phyloP scores from a whole-genome alignment of 805 yeast species.

The Sungouiozyma intestinalis region DNA sequence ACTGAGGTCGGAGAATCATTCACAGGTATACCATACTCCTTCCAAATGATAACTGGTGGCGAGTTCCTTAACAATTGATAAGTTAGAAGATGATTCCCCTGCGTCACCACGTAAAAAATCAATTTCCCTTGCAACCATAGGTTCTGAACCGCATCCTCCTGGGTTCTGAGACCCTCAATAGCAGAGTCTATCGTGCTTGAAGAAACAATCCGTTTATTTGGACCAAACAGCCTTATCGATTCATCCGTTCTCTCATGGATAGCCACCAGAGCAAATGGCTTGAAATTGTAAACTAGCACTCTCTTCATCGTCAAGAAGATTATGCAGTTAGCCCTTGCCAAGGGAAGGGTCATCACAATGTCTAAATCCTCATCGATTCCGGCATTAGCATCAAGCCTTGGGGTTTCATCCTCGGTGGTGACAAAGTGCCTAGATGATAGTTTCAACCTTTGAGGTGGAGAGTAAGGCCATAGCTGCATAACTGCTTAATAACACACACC shows the following conservation, averaged over 20 bases:
- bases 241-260: conserved; percentile 21
- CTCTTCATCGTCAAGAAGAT: conserved; percentile 22
- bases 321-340: conserved; percentile 21
- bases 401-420: conserved; percentile 3
- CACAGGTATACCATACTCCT: conserved; percentile 25
- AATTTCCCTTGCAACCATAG: conserved; percentile 15
- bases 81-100: conserved; percentile 20
- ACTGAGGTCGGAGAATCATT: conserved; percentile 8
- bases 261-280: conserved; percentile 26
- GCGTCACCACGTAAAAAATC: conserved; percentile 23
- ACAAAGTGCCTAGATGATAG: conserved; percentile 9
- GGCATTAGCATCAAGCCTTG: background rate
- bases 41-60: conserved; percentile 13
- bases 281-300: conserved; percentile 24
- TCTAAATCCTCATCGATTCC: conserved; percentile 8
- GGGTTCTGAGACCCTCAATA: conserved; percentile 13
- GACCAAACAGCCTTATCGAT: conserved; percentile 25
- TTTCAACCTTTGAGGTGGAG: conserved; percentile 20
- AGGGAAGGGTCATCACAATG: conserved; percentile 16
- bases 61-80: conserved; percentile 22
- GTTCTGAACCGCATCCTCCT: conserved; percentile 5
- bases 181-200: conserved; percentile 10
- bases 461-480: conserved; percentile 24
- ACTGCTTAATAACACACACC: background rate
- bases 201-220: conserved; percentile 13